A percentile compares a stretch with the other conserved stretches of the same genome.
phyloP scores from a whole-genome alignment of 2,329 filamentous ascomycete species.

The Chaetomium globosum region DNA sequence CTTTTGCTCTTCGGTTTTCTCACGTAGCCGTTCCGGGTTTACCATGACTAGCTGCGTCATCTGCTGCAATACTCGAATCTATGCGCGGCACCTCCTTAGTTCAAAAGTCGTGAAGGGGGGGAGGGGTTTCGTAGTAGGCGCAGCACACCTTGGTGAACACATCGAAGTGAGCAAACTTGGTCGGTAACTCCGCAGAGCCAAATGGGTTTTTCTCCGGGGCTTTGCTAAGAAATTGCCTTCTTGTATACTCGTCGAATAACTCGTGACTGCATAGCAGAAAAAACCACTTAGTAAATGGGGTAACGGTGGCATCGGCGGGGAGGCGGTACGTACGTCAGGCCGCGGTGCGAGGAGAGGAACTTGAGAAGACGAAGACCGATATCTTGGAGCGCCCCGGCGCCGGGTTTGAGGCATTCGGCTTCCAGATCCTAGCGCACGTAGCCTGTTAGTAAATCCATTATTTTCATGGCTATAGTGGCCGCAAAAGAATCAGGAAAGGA shows the following conservation, averaged over 20 bases:
- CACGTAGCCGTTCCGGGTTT: conserved; percentile 82
- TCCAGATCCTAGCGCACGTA: conserved; percentile 71
- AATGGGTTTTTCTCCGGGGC: conserved; percentile 81
- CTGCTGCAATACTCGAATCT: conserved; percentile 80
- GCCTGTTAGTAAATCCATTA: conserved; percentile 17
- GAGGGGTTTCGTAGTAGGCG: not conserved
- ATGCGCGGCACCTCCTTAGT: conserved; percentile 16
- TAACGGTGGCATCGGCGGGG: not conserved
- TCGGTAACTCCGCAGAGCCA: conserved; percentile 71
- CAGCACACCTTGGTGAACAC: conserved; percentile 71
- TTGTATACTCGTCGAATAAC: conserved; percentile 90
- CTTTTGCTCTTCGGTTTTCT: conserved; percentile 79
- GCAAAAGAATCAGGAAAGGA: not conserved
- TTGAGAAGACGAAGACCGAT: conserved; percentile 88
- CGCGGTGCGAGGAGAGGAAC: conserved; percentile 90
- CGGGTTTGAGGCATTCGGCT: conserved; percentile 79
- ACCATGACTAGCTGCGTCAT: conserved; percentile 87
- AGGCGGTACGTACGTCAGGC: conserved; percentile 71
- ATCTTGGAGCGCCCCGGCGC: conserved; percentile 73
- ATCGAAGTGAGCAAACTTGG: conserved; percentile 79
- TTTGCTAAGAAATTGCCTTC: conserved; percentile 84
- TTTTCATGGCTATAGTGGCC: not conserved
- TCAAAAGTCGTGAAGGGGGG: not conserved
- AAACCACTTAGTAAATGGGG: conserved; percentile 14
- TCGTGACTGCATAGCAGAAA: conserved; percentile 64